Evolutionary conservation across 2,329 filamentous ascomycete species (phyloP).

Genomic region (Raffaelea arxii): DNA sequence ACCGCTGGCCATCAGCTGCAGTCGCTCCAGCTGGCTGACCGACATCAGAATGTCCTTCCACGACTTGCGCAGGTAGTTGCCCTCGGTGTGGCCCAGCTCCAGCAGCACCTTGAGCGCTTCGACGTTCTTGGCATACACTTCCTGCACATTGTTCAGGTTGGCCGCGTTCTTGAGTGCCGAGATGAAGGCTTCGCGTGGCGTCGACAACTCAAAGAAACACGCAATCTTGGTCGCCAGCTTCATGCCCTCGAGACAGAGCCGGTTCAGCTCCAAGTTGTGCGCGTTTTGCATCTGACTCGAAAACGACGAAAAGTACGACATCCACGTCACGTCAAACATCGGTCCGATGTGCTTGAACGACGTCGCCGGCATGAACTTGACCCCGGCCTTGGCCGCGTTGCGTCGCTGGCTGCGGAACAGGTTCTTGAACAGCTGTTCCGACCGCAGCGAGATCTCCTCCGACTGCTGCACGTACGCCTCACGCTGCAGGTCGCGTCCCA

Average conservation of each 20-base stretch:
- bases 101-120: slow-evolving; percentile 87
- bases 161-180: slow-evolving; percentile 87
- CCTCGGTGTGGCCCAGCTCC: slow-evolving; percentile 86
- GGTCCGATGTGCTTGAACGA: slow-evolving; percentile 92
- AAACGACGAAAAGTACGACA: slow-evolving; percentile 93
- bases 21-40: slow-evolving; percentile 87
- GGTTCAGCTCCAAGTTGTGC: slow-evolving; percentile 86
- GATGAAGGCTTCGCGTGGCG: slow-evolving; percentile 90
- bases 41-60: slow-evolving; percentile 96
- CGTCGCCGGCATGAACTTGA: slow-evolving; percentile 82
- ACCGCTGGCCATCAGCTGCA: slow-evolving; percentile 89
- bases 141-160: slow-evolving; percentile 88
- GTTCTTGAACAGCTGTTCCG: slow-evolving; percentile 83
- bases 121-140: slow-evolving; percentile 93
- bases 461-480: slow-evolving; percentile 94
- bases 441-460: slow-evolving; percentile 71
- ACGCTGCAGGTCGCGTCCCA: slow-evolving; percentile 80
- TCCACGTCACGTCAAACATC: slow-evolving; percentile 99
- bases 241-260: slow-evolving; percentile 88
- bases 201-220: slow-evolving; percentile 85
- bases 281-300: slow-evolving; percentile 90
- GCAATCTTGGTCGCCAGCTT: slow-evolving; percentile 88
- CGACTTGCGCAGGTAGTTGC: slow-evolving; percentile 77
- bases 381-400: slow-evolving; percentile 58
- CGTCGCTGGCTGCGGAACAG: slow-evolving; percentile 81